These are phyloP conservation scores for Pichia occidentalis DNA, from an alignment of 805 yeast genomes.

Conservation along the genomic window DNA sequence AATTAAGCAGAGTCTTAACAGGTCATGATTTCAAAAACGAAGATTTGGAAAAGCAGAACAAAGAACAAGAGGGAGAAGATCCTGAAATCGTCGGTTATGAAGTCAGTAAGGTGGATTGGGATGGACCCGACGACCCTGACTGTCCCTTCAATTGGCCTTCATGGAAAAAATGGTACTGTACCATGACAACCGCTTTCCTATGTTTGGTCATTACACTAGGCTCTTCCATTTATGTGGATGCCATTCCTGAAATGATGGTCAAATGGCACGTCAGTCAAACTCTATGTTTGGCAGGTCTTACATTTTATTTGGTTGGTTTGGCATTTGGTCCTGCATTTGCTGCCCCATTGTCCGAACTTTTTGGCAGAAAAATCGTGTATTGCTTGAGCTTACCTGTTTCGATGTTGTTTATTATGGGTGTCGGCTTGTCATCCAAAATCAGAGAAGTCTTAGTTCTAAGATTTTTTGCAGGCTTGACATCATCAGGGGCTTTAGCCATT, in stretches of 20 bases:
- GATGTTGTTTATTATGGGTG: slow-evolving; percentile 69
- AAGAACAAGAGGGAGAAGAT: slow-evolving; percentile 20
- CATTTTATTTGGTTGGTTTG: slow-evolving; percentile 64
- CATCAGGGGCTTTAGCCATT: slow-evolving; percentile 77
- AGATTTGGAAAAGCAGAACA: slow-evolving; percentile 11
- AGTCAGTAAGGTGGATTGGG: slow-evolving; percentile 48
- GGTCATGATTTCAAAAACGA: slow-evolving; percentile 5
- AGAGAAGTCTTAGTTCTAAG: slow-evolving; percentile 58
- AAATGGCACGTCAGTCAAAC: slow-evolving; percentile 52
- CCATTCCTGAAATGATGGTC: slow-evolving; percentile 47
- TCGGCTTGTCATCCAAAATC: slow-evolving; percentile 58
- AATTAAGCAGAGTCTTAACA: slow-evolving; percentile 16
- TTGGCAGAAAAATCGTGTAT: slow-evolving; percentile 63
- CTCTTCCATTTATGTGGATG: slow-evolving; percentile 63
- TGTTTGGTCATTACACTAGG: slow-evolving; percentile 72
- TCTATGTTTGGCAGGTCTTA: slow-evolving; percentile 58
- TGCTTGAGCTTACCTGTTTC: slow-evolving; percentile 54
- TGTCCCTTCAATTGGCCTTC: slow-evolving; percentile 66
- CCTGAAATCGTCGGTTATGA: slow-evolving; percentile 27
- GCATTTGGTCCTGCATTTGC: slow-evolving; percentile 65
- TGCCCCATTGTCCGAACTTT: slow-evolving; percentile 65
- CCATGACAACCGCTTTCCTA: slow-evolving; percentile 56
- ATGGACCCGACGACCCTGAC: slow-evolving; percentile 48
- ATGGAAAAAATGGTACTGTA: slow-evolving; percentile 57
- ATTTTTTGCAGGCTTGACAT: slow-evolving; percentile 67